phyloP scores from a whole-genome alignment of 257 asterid genomes.

The Solanum gandarillasii region DNA sequence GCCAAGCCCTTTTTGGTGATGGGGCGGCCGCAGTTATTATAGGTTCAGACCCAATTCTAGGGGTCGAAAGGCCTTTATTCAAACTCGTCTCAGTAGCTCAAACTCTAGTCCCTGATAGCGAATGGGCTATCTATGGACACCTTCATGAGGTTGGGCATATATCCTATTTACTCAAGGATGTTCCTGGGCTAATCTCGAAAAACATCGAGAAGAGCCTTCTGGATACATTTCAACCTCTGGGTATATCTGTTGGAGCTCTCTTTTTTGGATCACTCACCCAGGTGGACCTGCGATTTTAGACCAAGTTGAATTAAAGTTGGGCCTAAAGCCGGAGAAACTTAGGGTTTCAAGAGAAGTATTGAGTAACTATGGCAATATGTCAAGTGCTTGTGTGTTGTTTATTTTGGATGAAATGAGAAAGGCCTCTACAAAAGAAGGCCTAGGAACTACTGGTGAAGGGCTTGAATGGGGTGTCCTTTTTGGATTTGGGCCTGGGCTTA shows the following conservation, averaged over 20 bases:
- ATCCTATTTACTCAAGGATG: constrained; percentile 33
- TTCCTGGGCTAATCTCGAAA: constrained; percentile 38
- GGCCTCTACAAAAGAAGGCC: too few relatives aligned
- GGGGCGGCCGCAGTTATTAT: constrained; percentile 50
- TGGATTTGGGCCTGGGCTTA: too few relatives aligned
- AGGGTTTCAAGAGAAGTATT: constrained; percentile 17
- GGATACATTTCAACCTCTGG: constrained; percentile 43
- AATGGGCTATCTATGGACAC: constrained; percentile 44
- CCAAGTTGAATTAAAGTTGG: constrained; percentile 43
- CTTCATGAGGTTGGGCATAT: constrained; percentile 50
- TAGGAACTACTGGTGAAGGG: too few relatives aligned
- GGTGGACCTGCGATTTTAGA: constrained; percentile 67
- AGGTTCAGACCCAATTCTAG: constrained; percentile 34
- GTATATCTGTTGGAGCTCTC: constrained; percentile 52
- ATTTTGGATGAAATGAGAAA: too few relatives aligned
- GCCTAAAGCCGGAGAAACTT: constrained; percentile 34
- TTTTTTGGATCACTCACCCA: constrained; percentile 63
- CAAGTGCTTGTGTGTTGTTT: too few relatives aligned
- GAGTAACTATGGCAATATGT: too few relatives aligned
- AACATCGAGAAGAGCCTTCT: constrained; percentile 32
- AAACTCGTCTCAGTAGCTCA: constrained; percentile 44
- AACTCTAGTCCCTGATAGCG: constrained; percentile 47
- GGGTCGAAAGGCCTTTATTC: constrained; percentile 44
- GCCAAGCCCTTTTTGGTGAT: constrained; percentile 51
- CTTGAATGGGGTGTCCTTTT: too few relatives aligned